Evolutionary conservation across 192 early-diverging fungal species (phyloP).

Genomic region (Gorgonomyces haynaldii): DNA sequence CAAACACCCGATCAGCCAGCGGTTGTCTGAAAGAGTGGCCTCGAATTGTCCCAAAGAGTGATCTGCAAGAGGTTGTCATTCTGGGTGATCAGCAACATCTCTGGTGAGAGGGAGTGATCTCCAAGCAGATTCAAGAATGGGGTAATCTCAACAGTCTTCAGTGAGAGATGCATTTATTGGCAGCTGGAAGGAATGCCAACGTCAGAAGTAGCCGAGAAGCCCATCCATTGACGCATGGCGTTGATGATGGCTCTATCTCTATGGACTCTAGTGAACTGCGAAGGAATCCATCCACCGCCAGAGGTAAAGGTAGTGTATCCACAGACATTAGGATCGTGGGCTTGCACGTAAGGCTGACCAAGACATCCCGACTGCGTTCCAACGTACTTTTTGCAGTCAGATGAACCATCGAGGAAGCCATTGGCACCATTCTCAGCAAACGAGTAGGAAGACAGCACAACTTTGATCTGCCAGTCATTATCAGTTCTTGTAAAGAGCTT

Average conservation of each 20-base stretch:
- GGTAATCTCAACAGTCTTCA: too few relatives aligned
- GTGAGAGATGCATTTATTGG: neutral
- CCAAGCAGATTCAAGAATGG: too few relatives aligned
- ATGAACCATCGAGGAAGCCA: conserved; percentile 7
- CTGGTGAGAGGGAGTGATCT: too few relatives aligned
- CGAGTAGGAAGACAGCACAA: conserved; percentile 5
- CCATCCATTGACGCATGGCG: conserved; percentile 12
- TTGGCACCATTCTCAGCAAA: neutral
- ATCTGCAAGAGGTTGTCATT: too few relatives aligned
- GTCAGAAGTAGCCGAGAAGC: neutral
- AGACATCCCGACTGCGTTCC: conserved; percentile 5
- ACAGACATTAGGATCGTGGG: conserved; percentile 4
- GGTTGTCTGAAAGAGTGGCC: too few relatives aligned
- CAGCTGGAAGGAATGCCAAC: conserved; percentile 8
- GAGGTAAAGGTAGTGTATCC: neutral
- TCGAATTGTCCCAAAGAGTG: too few relatives aligned
- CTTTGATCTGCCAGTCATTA: conserved; percentile 12
- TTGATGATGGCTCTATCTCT: conserved; percentile 10
- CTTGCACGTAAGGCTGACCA: neutral
- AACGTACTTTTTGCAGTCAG: conserved; percentile 2
- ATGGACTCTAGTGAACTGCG: conserved; percentile 10
- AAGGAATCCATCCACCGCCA: neutral
- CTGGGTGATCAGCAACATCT: too few relatives aligned
- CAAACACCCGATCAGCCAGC: too few relatives aligned
- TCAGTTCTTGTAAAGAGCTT: conserved; percentile 15